Evolutionary conservation across 257 asterid genomes (phyloP).

Genomic region (Gentiana straminea): DNA sequence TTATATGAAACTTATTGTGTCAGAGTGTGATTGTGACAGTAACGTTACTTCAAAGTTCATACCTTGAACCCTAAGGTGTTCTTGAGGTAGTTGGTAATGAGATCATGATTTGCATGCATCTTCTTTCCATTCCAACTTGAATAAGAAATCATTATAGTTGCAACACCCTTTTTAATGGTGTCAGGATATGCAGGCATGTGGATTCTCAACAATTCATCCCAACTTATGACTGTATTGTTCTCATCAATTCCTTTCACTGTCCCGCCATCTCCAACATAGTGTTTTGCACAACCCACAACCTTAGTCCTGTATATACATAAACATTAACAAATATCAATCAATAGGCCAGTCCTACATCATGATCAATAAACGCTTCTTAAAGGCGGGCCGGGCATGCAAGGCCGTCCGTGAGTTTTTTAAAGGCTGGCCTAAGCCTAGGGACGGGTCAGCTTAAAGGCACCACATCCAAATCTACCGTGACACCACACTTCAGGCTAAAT

Average conservation of each 20-base stretch:
- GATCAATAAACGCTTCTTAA: too few relatives aligned
- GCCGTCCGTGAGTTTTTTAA: too few relatives aligned
- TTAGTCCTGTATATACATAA: constrained; percentile 12
- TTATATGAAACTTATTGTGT: too few relatives aligned
- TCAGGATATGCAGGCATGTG: constrained; percentile 29
- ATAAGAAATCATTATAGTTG: constrained; percentile 26
- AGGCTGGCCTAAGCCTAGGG: too few relatives aligned
- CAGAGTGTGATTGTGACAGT: too few relatives aligned
- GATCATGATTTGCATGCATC: constrained; percentile 27
- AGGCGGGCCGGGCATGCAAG: too few relatives aligned
- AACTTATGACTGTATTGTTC: constrained; percentile 17
- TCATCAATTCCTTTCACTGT: constrained; percentile 25
- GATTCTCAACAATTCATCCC: constrained; percentile 17
- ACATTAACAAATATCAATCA: too few relatives aligned
- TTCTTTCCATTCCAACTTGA: constrained; percentile 26
- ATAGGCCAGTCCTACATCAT: too few relatives aligned
- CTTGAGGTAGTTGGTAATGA: constrained; percentile 25
- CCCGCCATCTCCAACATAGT: constrained; percentile 35
- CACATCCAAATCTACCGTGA: too few relatives aligned
- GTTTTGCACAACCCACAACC: constrained; percentile 30
- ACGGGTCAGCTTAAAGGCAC: too few relatives aligned
- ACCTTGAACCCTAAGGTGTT: constrained; percentile 17
- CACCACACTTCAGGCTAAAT: too few relatives aligned
- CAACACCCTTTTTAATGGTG: constrained; percentile 20
- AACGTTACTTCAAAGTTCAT: not conserved